Evolutionary conservation across 176 grass and related monocot genomes (phyloP).

Genomic region (Hyparrhenia diplandra): DNA sequence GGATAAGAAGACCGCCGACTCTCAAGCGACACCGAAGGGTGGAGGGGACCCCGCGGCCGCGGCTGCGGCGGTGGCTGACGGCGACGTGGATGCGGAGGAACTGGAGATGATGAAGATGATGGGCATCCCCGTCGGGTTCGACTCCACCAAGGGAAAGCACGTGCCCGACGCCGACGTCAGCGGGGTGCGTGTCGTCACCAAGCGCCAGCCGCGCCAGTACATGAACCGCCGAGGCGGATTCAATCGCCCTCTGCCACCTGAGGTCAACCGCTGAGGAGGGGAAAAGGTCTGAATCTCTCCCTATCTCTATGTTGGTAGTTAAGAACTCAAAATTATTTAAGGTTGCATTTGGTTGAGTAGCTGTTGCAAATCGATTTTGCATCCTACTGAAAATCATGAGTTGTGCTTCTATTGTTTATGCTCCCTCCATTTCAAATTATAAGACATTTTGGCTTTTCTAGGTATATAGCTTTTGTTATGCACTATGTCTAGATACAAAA

Average conservation of each 20-base stretch:
- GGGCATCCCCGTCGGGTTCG: constrained; percentile 89
- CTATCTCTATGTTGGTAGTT: constrained; percentile 7
- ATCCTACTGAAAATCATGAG: neutral
- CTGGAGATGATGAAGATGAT: constrained; percentile 95
- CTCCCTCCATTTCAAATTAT: neutral
- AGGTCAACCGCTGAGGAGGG: constrained; percentile 70
- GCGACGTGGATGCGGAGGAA: constrained; percentile 56
- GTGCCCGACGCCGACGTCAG: constrained; percentile 80
- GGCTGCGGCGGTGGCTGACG: constrained; percentile 12
- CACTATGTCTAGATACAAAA: neutral
- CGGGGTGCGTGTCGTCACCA: constrained; percentile 67
- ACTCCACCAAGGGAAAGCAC: constrained; percentile 88
- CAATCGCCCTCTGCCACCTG: constrained; percentile 74
- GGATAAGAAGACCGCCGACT: constrained; percentile 28
- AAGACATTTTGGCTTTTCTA: neutral
- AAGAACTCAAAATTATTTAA: neutral
- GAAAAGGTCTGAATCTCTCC: constrained; percentile 23
- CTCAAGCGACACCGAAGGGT: neutral
- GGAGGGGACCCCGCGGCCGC: neutral
- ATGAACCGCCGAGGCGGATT: constrained; percentile 96
- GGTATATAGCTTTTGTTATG: neutral
- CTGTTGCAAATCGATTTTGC: neutral
- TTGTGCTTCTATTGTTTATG: neutral
- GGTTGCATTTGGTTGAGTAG: neutral
- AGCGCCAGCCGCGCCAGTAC: constrained; percentile 96